Evolutionary conservation across 306 rosid species (phyloP), one percentile per base, ranked within the genome.

Genomic region (Astragalus membranaceus): DNA sequence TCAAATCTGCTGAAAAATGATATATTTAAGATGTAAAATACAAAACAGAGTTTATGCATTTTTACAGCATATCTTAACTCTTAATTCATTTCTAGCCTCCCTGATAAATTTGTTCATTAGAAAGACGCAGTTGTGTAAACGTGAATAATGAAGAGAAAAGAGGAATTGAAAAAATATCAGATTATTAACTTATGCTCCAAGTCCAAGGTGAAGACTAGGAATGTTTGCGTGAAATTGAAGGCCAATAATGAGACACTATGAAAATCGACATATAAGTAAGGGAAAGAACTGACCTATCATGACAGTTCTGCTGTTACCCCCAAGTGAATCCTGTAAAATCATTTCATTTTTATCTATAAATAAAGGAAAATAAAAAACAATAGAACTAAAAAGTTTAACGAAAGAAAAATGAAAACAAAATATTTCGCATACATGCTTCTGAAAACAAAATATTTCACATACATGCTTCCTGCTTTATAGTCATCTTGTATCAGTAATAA

Each of bases 231-330:
- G 61, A 56, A 64, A 61, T 47, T 63, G 7, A 55, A 43, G 35
- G 43, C 41, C 29, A 26, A 60, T 64, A 13, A 52, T 3, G 39
- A 8, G 30, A 74, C 5, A 35, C 12, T 53, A 63, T 42, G 17
- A 44, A 30, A 26, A 17, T 58, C 12, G 47, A 42, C 16, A 55
- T 15, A 67, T 37, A 69, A 70, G 56, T 37, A 69, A 70, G 56
- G 50, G 42, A 69, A 70, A 20, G 10, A 77, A 62, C 83, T 14
- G 61, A 89, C 99, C 99, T 85, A 95, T 95, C 99, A 95, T 91
- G 78, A 88, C 96, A 78, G 99, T 95, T 85, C 92, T 84, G 87
- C 99, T 95, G 86, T 95, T 95, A 64, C 99, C 99, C 62, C 99
- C 99, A 60, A 95, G 96, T 15, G 99, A 95, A 80, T 95, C 99